Evolutionary conservation across 2,329 filamentous ascomycete species (phyloP).

Genomic region (Albophoma yamanashiensis): DNA sequence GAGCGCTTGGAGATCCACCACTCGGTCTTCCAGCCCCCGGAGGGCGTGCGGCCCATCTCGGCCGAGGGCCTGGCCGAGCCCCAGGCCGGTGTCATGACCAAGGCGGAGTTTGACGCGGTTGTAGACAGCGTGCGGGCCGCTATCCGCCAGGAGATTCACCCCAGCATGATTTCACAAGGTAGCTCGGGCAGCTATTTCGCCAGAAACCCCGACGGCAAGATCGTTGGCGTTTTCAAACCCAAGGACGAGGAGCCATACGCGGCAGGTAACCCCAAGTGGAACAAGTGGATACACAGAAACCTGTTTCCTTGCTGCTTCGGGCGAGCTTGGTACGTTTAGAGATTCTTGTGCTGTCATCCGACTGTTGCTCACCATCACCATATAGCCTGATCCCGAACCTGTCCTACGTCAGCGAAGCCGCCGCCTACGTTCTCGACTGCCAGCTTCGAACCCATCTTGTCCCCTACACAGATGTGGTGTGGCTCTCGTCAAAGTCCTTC

Average conservation of each 20-base stretch:
- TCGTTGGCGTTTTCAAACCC: constrained; percentile 96
- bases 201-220: constrained; percentile 79
- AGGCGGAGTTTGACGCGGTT: constrained; percentile 73
- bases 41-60: constrained; percentile 72
- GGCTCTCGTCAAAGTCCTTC: constrained; percentile 90
- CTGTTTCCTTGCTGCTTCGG: constrained; percentile 97
- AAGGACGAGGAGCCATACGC: constrained; percentile 99
- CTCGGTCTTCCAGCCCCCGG: constrained; percentile 89
- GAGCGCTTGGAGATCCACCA: constrained; percentile 92
- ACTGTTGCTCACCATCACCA: neutral
- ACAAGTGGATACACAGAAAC: constrained; percentile 98
- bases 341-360: neutral
- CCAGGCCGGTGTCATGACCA: constrained; percentile 59
- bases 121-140: constrained; percentile 84
- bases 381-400: constrained; percentile 84
- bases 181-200: constrained; percentile 99
- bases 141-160: constrained; percentile 84
- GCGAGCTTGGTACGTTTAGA: constrained; percentile 58
- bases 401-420: constrained; percentile 95
- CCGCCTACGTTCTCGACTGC: constrained; percentile 87
- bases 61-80: constrained; percentile 59
- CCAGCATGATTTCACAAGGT: constrained; percentile 91
- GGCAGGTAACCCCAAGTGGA: constrained; percentile 96
- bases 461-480: constrained; percentile 92
- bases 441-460: constrained; percentile 87